Percentiles rank a stretch among this genome's conserved stretches.
These are phyloP conservation scores for Aspergillus thermomutatus DNA, from an alignment of 2,329 filamentous ascomycete genomes.

Conservation along the genomic window DNA sequence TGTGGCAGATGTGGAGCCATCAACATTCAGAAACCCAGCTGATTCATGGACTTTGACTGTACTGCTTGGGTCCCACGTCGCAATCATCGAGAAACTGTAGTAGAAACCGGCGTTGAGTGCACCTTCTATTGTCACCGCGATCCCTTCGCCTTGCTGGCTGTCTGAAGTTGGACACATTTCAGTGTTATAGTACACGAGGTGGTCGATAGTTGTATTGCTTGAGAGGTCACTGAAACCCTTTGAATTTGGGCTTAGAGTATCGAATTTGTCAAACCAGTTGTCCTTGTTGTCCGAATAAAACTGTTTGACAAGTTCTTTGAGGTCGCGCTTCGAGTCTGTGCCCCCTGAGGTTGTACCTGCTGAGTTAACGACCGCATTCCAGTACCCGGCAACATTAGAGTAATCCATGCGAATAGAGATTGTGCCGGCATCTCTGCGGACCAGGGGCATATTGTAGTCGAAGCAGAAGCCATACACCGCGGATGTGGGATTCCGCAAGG, in stretches of 20 bases:
- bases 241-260: too few relatives aligned
- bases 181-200: background rate
- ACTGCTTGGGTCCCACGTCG: background rate
- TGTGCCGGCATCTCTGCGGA: slow-evolving; percentile 30
- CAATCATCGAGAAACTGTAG: background rate
- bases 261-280: too few relatives aligned
- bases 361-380: slow-evolving; percentile 26
- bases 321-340: slow-evolving; percentile 28
- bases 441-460: slow-evolving; percentile 38
- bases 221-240: too few relatives aligned
- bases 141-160: background rate
- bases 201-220: background rate
- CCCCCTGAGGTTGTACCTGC: slow-evolving; percentile 8
- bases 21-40: background rate
- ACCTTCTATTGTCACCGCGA: background rate
- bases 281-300: too few relatives aligned
- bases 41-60: background rate
- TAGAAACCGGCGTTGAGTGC: background rate
- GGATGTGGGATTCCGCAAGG: background rate
- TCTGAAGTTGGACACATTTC: background rate
- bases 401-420: slow-evolving; percentile 42
- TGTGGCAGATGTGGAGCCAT: background rate
- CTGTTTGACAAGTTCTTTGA: slow-evolving; percentile 2
- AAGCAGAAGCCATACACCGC: slow-evolving; percentile 39
- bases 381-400: slow-evolving; percentile 38